Evolutionary conservation across 495 filamentous ascomycete species (phyloP).

Genomic region (Xylaria grammica): DNA sequence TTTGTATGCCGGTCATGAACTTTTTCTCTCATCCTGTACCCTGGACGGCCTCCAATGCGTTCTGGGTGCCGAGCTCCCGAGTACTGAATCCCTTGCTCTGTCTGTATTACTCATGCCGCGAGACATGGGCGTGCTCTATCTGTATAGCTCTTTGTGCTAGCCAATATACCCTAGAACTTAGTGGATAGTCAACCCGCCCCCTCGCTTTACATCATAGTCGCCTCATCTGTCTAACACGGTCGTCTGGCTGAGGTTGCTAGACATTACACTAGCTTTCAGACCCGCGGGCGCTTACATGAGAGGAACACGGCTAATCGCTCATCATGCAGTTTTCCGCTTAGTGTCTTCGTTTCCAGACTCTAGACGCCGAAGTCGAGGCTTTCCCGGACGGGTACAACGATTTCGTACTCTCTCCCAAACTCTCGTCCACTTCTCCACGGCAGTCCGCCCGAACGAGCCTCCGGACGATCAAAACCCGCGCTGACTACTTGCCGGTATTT

Average conservation of each 20-base stretch:
- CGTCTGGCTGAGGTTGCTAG: background rate
- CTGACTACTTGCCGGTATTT: slow-evolving; percentile 27
- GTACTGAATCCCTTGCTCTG: background rate
- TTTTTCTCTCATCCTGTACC: background rate
- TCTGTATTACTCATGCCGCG: background rate
- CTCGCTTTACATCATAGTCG: background rate
- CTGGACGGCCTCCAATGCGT: background rate
- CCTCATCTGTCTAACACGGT: background rate
- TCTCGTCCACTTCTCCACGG: background rate
- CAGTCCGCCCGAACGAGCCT: slow-evolving; percentile 20
- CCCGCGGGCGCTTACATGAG: slow-evolving; percentile 36
- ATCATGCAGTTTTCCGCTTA: slow-evolving; percentile 38
- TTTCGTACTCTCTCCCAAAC: background rate
- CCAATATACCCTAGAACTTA: background rate
- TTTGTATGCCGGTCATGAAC: background rate
- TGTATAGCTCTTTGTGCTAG: slow-evolving; percentile 2
- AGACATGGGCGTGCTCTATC: slow-evolving; percentile 11
- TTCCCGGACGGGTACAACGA: background rate
- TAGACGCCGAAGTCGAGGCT: slow-evolving; percentile 5
- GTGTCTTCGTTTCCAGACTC: slow-evolving; percentile 21
- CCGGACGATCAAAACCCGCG: slow-evolving; percentile 19
- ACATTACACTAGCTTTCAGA: slow-evolving; percentile 19
- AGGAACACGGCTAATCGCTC: slow-evolving; percentile 38
- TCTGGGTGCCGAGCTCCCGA: background rate
- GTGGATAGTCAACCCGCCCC: background rate